Percentiles rank a stretch among this genome's conserved stretches.
phyloP scores from a whole-genome alignment of 768 basidiomycete species.

The Hygrophorus russula region DNA sequence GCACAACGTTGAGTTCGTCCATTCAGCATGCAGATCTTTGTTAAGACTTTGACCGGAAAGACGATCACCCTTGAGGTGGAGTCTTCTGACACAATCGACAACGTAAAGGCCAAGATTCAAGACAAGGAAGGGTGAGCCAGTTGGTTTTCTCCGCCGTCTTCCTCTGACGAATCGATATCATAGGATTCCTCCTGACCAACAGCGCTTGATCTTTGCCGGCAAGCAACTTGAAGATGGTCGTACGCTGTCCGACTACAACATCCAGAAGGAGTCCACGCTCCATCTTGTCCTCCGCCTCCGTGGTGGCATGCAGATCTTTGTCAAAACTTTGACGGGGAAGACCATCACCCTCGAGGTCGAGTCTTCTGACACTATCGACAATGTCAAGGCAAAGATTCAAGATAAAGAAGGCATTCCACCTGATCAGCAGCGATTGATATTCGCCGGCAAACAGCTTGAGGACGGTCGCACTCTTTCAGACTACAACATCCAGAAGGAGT shows the following conservation, averaged over 20 bases:
- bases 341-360: constrained; percentile 94
- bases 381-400: constrained; percentile 76
- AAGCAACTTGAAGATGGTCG: constrained; percentile 91
- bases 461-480: constrained; percentile 86
- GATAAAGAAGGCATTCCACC: constrained; percentile 79
- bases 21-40: constrained; percentile 71
- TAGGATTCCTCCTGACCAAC: constrained; percentile 72
- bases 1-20: neutral
- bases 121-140: constrained; percentile 39
- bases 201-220: constrained; percentile 85
- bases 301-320: constrained; percentile 87
- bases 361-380: constrained; percentile 88
- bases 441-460: constrained; percentile 91
- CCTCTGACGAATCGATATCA: constrained; percentile 3
- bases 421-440: constrained; percentile 84
- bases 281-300: constrained; percentile 79
- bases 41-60: constrained; percentile 82
- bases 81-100: constrained; percentile 88
- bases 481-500: constrained; percentile 78
- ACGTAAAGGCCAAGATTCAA: constrained; percentile 76
- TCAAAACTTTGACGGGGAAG: constrained; percentile 82
- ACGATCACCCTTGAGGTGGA: constrained; percentile 94
- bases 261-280: constrained; percentile 82
- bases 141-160: neutral
- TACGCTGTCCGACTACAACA: constrained; percentile 84